Evolutionary conservation across 2,329 filamentous ascomycete species (phyloP), one percentile per base, ranked within the genome.

Genomic region (Trichoderma hamatum): DNA sequence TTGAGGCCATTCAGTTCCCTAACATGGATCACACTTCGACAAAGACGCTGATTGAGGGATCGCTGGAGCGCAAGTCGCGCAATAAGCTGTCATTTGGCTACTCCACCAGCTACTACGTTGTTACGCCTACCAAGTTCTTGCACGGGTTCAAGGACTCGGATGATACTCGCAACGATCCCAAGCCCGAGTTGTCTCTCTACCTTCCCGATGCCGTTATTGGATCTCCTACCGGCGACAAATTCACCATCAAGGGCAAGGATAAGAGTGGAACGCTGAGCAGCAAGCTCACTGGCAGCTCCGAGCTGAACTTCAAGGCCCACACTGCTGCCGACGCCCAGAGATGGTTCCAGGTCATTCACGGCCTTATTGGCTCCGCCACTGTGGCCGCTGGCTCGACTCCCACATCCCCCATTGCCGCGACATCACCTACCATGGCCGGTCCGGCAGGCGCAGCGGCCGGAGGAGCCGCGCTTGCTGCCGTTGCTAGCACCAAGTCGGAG

Each of bases 81-180:
- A 92, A 97, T 79, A 90, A 97, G 81, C 88, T 93, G 36, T 86
- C 86, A 24, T 88, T 91, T 81, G 91, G 91, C 69, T 96, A 92
- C 80, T 90, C 89, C 72, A 88, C 92, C 0, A 89, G 88, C 68
- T 97, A 96, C 84, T 99, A 97, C 77, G 95, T 96, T 68, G 89
- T 98, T 59, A 97, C 94, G 0, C 92, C 93, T 0, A 88, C 92
- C 69, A 93, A 92, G 76, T 99, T 91, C 82, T 82, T 99, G 69
- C 96, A 99, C 82, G 94, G 97, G 80, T 99, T 97, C 85, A 97
- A 97, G 82, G 94, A 96, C 76, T 91, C 92, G 77, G 95, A 98
- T 75, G 86, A 89, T 76, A 73, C 85, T 63, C 84, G 85, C 59
- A 82, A 88, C 75, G 93, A 97, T 71, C 93, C 93, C 11, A 85